Evolutionary conservation across 345 rosid genomes (phyloP).

Genomic region (Hibiscus trionum): DNA sequence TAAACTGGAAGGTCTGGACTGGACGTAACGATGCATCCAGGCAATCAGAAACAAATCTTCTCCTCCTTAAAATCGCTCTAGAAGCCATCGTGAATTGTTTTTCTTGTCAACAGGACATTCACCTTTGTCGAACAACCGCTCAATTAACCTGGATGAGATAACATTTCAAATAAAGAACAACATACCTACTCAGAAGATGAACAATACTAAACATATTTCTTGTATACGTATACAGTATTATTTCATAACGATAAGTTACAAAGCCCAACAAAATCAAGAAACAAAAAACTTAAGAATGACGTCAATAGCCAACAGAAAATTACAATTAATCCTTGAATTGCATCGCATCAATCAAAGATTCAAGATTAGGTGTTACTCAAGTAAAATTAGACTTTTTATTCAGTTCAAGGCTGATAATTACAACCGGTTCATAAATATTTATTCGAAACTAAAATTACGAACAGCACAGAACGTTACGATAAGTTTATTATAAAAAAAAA

Average conservation of each 20-base stretch:
- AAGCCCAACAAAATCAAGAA: neutral
- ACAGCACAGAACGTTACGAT: neutral
- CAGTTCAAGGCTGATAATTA: neutral
- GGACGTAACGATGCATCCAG: slow-evolving; percentile 12
- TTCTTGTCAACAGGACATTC: neutral
- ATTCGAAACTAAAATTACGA: neutral
- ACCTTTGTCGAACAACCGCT: slow-evolving; percentile 20
- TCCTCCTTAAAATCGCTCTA: slow-evolving; percentile 43
- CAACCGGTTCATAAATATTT: neutral
- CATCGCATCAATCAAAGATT: neutral
- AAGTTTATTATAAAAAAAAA: neutral
- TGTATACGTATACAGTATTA: neutral
- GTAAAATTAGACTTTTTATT: neutral
- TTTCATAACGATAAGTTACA: neutral
- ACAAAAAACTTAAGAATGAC: neutral
- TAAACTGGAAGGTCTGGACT: neutral
- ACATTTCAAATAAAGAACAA: neutral
- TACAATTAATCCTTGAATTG: neutral
- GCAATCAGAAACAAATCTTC: slow-evolving; percentile 18
- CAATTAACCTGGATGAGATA: slow-evolving; percentile 16
- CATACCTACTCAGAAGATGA: neutral
- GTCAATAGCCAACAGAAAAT: neutral
- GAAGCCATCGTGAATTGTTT: slow-evolving; percentile 47
- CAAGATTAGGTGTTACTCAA: neutral
- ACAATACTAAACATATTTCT: neutral